Evolutionary conservation across 306 rosid genomes (phyloP).

Genomic region (Rosa chinensis): DNA sequence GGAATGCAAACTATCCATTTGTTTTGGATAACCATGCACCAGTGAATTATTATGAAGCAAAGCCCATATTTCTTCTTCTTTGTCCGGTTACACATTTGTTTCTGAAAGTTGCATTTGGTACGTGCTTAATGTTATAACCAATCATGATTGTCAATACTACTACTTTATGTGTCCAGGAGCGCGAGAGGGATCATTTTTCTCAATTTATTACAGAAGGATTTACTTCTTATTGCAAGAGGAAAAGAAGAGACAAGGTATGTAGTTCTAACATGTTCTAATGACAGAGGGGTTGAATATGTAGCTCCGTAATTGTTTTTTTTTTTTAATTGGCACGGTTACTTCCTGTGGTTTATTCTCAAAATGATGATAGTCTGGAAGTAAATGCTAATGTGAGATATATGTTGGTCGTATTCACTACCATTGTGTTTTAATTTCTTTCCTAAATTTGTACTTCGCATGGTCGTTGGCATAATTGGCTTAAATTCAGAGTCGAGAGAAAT

Average conservation of each 20-base stretch:
- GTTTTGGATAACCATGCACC: background rate
- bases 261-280: background rate
- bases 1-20: background rate
- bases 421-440: background rate
- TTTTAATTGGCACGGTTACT: background rate
- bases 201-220: constrained; percentile 92
- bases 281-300: background rate
- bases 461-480: background rate
- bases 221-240: constrained; percentile 92
- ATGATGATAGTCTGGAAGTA: background rate
- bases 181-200: constrained; percentile 89
- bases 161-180: constrained; percentile 57
- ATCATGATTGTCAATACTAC: background rate
- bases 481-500: background rate
- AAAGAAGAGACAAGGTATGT: constrained; percentile 95
- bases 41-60: background rate
- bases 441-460: background rate
- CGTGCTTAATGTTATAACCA: background rate
- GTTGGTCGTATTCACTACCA: background rate
- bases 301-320: background rate
- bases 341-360: background rate
- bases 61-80: background rate
- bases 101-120: background rate
- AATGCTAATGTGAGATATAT: background rate
- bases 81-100: background rate